Conservation (phyloP, 2,329 filamentous ascomycete species). For the Aspergillus carbonarius region DNA sequence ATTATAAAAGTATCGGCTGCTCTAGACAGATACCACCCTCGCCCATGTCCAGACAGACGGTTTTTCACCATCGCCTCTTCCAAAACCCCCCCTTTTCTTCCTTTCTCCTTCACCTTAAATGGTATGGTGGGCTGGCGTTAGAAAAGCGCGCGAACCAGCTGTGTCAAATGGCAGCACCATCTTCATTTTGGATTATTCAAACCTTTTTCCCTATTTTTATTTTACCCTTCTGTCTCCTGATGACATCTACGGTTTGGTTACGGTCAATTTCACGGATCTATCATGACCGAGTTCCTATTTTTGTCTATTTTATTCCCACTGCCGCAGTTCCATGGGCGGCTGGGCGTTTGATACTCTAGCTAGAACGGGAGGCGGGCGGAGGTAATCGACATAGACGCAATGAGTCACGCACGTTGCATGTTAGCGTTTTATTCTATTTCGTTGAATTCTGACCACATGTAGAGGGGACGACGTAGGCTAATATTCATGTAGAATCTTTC, state of each 20-base stretch:
- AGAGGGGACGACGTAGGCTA: too few relatives aligned
- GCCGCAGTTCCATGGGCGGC: not conserved
- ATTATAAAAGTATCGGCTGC: conserved; percentile 20
- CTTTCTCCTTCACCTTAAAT: not conserved
- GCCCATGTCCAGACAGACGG: not conserved
- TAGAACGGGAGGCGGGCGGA: conserved; percentile 1
- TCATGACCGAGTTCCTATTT: not conserved
- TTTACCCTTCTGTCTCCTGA: not conserved
- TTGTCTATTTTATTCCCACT: not conserved
- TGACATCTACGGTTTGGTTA: not conserved
- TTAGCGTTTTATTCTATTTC: not conserved
- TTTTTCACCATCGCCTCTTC: not conserved
- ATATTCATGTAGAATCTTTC: not conserved
- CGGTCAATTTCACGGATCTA: not conserved
- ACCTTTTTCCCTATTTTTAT: not conserved
- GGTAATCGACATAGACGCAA: conserved; percentile 12
- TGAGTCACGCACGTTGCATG: conserved; percentile 12
- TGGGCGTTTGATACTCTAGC: not conserved
- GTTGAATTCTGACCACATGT: not conserved
- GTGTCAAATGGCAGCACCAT: not conserved
- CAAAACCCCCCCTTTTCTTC: not conserved
- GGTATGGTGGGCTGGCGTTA: conserved; percentile 22
- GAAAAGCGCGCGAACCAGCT: not conserved
- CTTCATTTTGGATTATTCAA: not conserved
- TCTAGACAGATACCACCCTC: not conserved